Evolutionary conservation across 2,329 filamentous ascomycete species (phyloP).

Genomic region (Clarireedia sp.): DNA sequence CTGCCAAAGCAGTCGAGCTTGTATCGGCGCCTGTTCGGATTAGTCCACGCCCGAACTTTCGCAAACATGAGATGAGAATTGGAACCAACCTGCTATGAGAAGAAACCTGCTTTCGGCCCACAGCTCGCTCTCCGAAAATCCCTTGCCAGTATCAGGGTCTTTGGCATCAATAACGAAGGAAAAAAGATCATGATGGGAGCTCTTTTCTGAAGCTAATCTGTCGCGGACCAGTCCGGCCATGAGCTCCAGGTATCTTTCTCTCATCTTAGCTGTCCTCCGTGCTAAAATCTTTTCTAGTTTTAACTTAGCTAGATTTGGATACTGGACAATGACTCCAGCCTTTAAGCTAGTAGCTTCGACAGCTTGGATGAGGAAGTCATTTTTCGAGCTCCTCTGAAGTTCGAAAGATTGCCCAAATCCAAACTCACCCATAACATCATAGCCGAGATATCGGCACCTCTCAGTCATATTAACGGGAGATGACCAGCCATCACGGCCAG

Average conservation of each 20-base stretch:
- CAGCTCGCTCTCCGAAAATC: neutral
- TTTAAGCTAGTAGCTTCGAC: neutral
- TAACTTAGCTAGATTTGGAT: neutral
- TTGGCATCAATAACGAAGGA: neutral
- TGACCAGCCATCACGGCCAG: neutral
- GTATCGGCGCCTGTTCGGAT: neutral
- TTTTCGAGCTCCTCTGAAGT: neutral
- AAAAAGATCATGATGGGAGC: neutral
- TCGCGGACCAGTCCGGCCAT: neutral
- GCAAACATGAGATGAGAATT: too few species aligned
- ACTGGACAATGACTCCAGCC: neutral
- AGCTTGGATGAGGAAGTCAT: neutral
- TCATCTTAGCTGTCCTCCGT: neutral
- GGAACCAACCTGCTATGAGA: neutral
- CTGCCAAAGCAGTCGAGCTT: neutral
- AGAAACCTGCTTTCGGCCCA: neutral
- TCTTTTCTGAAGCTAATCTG: neutral
- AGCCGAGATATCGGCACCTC: neutral
- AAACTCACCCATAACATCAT: constrained; percentile 2
- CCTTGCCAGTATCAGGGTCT: neutral
- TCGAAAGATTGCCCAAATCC: constrained; percentile 3
- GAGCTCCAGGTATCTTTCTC: neutral
- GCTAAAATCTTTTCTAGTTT: neutral
- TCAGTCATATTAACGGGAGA: neutral
- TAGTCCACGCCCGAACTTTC: too few species aligned